phyloP scores from a whole-genome alignment of 2,329 filamentous ascomycete species.

The Thielaviopsis musarum region DNA sequence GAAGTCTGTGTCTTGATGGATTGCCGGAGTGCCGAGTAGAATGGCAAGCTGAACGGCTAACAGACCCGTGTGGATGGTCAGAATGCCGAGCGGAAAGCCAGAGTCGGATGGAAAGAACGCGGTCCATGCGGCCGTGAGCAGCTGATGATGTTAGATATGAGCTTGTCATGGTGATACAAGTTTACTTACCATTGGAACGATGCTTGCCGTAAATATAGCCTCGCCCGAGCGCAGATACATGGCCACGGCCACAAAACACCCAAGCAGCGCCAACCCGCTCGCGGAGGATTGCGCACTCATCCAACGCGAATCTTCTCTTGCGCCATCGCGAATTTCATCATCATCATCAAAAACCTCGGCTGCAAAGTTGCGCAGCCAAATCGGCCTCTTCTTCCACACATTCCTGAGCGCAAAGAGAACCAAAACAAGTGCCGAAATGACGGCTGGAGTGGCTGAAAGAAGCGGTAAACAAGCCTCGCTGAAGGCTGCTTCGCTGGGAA shows the following conservation, averaged over 20 bases:
- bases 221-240: neutral
- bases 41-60: conserved; percentile 17
- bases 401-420: neutral
- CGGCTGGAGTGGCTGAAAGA: neutral
- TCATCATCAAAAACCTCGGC: neutral
- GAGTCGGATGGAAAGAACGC: neutral
- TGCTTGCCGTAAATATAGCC: neutral
- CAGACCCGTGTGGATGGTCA: conserved; percentile 19
- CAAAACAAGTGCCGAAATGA: neutral
- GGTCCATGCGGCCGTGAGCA: neutral
- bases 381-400: neutral
- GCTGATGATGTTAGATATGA: neutral
- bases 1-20: conserved; percentile 13
- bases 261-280: neutral
- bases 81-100: conserved; percentile 12
- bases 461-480: conserved; percentile 1
- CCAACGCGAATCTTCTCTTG: neutral
- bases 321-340: neutral
- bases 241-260: neutral
- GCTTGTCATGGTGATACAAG: neutral
- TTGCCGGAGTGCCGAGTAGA: conserved; percentile 15
- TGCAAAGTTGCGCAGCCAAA: conserved; percentile 1
- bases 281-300: neutral
- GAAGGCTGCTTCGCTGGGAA: conserved; percentile 1
- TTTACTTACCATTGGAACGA: neutral